Evolutionary conservation across 441 rosid genomes (phyloP).

Genomic region (Pelargonium fulgidum): DNA sequence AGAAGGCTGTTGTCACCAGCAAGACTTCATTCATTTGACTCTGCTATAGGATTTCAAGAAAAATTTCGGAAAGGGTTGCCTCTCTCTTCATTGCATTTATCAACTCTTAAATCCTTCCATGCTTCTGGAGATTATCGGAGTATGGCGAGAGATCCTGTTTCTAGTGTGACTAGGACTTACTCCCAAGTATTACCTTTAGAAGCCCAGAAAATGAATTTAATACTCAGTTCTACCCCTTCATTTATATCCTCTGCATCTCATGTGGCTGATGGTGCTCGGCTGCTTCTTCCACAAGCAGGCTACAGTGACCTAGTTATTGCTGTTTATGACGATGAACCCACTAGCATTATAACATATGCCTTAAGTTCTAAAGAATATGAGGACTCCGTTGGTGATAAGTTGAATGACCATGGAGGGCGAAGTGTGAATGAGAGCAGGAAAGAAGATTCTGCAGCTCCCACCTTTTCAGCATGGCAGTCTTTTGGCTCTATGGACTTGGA

Average conservation of each 20-base stretch:
- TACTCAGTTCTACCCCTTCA: slow-evolving; percentile 40
- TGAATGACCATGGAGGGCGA: slow-evolving; percentile 38
- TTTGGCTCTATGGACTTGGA: slow-evolving; percentile 57
- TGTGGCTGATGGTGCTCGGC: slow-evolving; percentile 64
- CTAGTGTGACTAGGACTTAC: slow-evolving; percentile 48
- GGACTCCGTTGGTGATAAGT: slow-evolving; percentile 53
- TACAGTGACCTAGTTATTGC: slow-evolving; percentile 68
- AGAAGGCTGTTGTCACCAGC: slow-evolving; percentile 46
- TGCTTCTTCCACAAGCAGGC: slow-evolving; percentile 64
- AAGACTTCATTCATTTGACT: slow-evolving; percentile 81
- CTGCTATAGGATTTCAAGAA: slow-evolving; percentile 67
- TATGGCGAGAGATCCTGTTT: slow-evolving; percentile 78
- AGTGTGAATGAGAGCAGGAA: slow-evolving; percentile 26
- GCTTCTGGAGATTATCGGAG: slow-evolving; percentile 77
- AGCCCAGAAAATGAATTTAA: slow-evolving; percentile 58
- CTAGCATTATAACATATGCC: slow-evolving; percentile 85
- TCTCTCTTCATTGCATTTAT: slow-evolving; percentile 53
- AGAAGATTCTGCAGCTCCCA: slow-evolving; percentile 43
- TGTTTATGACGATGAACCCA: slow-evolving; percentile 89
- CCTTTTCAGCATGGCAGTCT: slow-evolving; percentile 62
- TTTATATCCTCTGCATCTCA: slow-evolving; percentile 54
- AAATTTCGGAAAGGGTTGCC: slow-evolving; percentile 49
- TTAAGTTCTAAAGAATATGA: slow-evolving; percentile 52
- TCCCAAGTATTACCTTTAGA: slow-evolving; percentile 59
- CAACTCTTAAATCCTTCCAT: slow-evolving; percentile 66